Evolutionary conservation across 768 basidiomycete species (phyloP).

Genomic region (Mycena polygramma): DNA sequence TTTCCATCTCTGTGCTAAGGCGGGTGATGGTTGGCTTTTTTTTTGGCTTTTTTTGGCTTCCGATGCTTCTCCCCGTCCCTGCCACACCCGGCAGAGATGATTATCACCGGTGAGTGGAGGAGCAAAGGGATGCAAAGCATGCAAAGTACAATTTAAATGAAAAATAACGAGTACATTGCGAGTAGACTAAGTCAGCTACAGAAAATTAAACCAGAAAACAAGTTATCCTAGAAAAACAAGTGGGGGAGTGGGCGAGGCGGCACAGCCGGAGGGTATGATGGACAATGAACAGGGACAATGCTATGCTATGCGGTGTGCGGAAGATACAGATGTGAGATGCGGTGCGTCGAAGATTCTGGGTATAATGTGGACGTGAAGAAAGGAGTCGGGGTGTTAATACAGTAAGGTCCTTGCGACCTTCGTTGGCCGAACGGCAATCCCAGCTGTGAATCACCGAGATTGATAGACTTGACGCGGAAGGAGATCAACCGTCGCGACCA

Average conservation of each 20-base stretch:
- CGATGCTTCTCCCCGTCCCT: background rate
- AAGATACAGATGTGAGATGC: background rate
- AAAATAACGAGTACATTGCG: too few relatives aligned
- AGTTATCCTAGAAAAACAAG: background rate
- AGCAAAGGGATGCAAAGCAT: too few relatives aligned
- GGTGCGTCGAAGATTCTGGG: background rate
- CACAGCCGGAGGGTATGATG: background rate
- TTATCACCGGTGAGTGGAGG: too few relatives aligned
- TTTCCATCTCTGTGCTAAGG: too few relatives aligned
- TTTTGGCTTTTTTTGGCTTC: background rate
- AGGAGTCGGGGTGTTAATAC: background rate
- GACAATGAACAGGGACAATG: background rate
- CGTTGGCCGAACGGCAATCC: too few relatives aligned
- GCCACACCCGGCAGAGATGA: too few relatives aligned
- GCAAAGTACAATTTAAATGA: background rate
- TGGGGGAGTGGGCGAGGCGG: background rate
- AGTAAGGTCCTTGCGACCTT: background rate
- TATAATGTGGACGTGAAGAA: background rate
- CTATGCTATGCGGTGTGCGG: background rate
- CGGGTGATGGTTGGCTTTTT: too few relatives aligned
- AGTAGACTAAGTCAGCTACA: too few relatives aligned
- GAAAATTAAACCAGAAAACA: too few relatives aligned
- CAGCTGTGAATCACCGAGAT: too few relatives aligned
- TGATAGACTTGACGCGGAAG: background rate
- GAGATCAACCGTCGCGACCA: conserved; percentile 19